Base-by-base conservation (phyloP, 2,329 filamentous ascomycete genomes). In the Orbilia javanica region DNA sequence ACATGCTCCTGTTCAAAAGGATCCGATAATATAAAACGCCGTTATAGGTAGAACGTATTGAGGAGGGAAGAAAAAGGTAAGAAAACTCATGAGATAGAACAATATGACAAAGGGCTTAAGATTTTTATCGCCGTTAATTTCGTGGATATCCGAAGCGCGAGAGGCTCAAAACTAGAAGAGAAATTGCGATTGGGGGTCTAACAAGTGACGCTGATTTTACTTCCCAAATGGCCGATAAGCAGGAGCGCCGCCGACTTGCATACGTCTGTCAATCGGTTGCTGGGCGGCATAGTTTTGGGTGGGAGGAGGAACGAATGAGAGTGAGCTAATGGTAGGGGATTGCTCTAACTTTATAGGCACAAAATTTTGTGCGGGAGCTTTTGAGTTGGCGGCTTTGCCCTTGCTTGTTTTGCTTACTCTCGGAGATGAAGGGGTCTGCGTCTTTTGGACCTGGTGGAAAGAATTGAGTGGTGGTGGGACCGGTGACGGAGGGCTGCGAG, bases 311-410 rank as follows among this genome's bases (percentile, higher is more conserved):
- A 44, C 73, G 25, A 77, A 77, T 18, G 73, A 71, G 7, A 77
- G 42, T 22, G 73, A 77, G 22, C 73, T 71, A 39, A 77, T 77
- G 13, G 73, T 77, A 13, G 73, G 73, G n/a, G 73, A 77, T 42
- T 77, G 73, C 46, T 77, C 73, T 20, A 77, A 42, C 48, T 77
- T 77, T 31, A 77, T 77, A 34, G 73, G 66, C 34, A 77, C 73
- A n/a, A 57, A 71, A 42, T 34, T 57, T 22, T 77, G 73, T 29
- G 62, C 13, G n/a, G 57, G 22, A 10, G 65, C 13, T 29, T 77
- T 76, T 2, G 60, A 65, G 31, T 29, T 63, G 20, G 72, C 64
- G 22, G 57, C 39, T 29, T 71, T 77, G 50, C 48, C 39, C 44
- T 77, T 77, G 22, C 55, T 44, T 8, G 57, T n/a, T 27, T 77